phyloP scores from a whole-genome alignment of 2,329 filamentous ascomycete genomes.

The Hymenoscyphus occultus region DNA sequence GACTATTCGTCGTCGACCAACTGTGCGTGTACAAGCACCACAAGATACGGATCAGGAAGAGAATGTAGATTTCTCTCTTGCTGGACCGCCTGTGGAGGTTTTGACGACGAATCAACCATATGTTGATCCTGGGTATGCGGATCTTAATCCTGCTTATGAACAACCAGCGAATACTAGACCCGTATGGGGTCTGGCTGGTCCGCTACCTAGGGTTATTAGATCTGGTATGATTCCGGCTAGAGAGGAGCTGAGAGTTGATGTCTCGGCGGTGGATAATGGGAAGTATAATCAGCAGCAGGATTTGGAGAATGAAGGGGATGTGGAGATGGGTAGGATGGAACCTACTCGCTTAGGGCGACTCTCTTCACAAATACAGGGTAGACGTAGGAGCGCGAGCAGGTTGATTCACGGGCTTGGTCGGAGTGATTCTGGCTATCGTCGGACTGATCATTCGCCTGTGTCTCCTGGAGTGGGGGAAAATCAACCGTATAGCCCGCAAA shows the following conservation, averaged over 20 bases:
- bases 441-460: not conserved
- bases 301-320: slow-evolving; percentile 26
- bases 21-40: slow-evolving; percentile 10
- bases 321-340: slow-evolving; percentile 43
- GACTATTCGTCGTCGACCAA: slow-evolving; percentile 19
- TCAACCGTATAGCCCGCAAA: slow-evolving; percentile 3
- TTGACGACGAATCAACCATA: slow-evolving; percentile 41
- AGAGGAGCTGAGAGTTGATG: slow-evolving; percentile 39
- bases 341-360: slow-evolving; percentile 28
- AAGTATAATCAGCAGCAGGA: slow-evolving; percentile 36
- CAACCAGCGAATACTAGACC: slow-evolving; percentile 48
- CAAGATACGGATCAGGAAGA: slow-evolving; percentile 4
- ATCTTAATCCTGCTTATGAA: slow-evolving; percentile 53
- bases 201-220: slow-evolving; percentile 51
- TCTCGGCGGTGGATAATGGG: slow-evolving; percentile 36
- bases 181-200: slow-evolving; percentile 53
- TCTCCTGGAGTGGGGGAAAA: slow-evolving; percentile 3
- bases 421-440: slow-evolving; percentile 3
- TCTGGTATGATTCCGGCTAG: slow-evolving; percentile 50
- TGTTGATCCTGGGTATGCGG: slow-evolving; percentile 51
- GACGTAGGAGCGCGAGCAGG: slow-evolving; percentile 26
- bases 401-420: slow-evolving; percentile 14
- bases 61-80: slow-evolving; percentile 19
- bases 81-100: slow-evolving; percentile 29
- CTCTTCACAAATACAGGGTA: slow-evolving; percentile 25